Conservation (phyloP, 371 early-diverging fungal genomes). For the Haplosporangium sp. region DNA sequence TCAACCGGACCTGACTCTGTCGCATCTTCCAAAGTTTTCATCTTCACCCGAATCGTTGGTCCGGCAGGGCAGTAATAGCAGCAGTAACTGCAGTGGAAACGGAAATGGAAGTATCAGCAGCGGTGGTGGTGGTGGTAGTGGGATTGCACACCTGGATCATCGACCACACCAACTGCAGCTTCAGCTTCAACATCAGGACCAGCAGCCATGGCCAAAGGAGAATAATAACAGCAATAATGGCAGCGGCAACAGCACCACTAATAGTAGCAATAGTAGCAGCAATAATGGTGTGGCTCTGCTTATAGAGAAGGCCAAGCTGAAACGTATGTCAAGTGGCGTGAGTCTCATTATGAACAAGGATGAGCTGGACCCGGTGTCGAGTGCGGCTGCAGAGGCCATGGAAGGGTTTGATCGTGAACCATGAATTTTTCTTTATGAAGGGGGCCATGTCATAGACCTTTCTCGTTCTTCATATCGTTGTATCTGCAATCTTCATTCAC, state of each 20-base stretch:
- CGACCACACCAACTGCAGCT: no score
- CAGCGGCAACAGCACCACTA: neutral
- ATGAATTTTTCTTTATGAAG: no score
- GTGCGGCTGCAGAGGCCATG: slow-evolving; percentile 6
- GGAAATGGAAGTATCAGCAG: no score
- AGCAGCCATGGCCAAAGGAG: no score
- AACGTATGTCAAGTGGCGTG: neutral
- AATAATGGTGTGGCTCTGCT: neutral
- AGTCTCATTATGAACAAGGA: neutral
- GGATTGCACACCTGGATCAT: no score
- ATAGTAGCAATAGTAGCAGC: neutral
- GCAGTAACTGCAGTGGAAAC: slow-evolving; percentile 1
- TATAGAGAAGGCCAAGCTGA: neutral
- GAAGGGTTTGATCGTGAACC: slow-evolving; percentile 5
- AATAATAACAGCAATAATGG: slow-evolving; percentile 11
- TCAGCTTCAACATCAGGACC: no score
- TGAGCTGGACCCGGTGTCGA: slow-evolving; percentile 9
- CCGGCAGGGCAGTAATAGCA: neutral
- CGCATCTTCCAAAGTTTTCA: neutral
- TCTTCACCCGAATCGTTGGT: neutral
- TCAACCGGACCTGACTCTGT: neutral
- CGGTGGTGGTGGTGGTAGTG: no score
- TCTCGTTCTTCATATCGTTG: no score
- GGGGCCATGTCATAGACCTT: no score
- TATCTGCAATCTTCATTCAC: no score